A percentile compares a stretch with the other conserved stretches of the same genome.
Conservation (phyloP, 345 rosid genomes). For the thale cress (Arabidopsis thaliana) region TAIR10.1 NC_003071.7:13221001-13221500, state of each 20-base stretch:
- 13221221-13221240: slow-evolving; percentile 71
- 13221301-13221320: slow-evolving; percentile 38
- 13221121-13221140: slow-evolving; percentile 52
- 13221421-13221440: slow-evolving; percentile 62
- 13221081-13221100: slow-evolving; percentile 59
- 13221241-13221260: slow-evolving; percentile 54
- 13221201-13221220: slow-evolving; percentile 80
- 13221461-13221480: slow-evolving; percentile 41
- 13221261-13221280: slow-evolving; percentile 50
- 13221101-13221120: slow-evolving; percentile 56
- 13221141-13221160: slow-evolving; percentile 47
- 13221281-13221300: slow-evolving; percentile 47
- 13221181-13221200: slow-evolving; percentile 63
- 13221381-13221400: slow-evolving; percentile 48
- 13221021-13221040: slow-evolving; percentile 55
- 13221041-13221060: slow-evolving; percentile 40
- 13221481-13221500: slow-evolving; percentile 32
- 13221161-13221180: slow-evolving; percentile 58
- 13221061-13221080: slow-evolving; percentile 57
- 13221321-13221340: slow-evolving; percentile 50
- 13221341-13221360: slow-evolving; percentile 47
- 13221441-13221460: slow-evolving; percentile 42
- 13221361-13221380: slow-evolving; percentile 39
- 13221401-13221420: slow-evolving; percentile 44
- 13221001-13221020: slow-evolving; percentile 55